Percentiles rank a stretch among this genome's conserved stretches.
These are phyloP conservation scores for Inga laurina DNA, from an alignment of 306 rosid species.

Conservation along the genomic window DNA sequence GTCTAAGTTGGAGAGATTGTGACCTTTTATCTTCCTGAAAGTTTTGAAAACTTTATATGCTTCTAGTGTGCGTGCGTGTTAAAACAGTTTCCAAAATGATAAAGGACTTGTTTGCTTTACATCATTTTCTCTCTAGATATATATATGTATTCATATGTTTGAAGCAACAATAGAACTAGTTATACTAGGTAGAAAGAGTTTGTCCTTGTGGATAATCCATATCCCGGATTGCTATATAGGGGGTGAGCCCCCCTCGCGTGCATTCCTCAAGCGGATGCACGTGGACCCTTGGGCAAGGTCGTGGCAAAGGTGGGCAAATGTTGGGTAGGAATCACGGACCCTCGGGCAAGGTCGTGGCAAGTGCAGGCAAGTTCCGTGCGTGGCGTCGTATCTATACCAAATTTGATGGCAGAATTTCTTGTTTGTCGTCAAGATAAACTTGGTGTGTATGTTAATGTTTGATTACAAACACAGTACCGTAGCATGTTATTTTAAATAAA, in stretches of 20 bases:
- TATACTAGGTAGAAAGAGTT: neutral
- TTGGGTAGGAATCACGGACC: no score
- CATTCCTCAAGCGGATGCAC: no score
- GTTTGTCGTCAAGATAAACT: slow-evolving; percentile 4
- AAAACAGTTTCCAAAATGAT: neutral
- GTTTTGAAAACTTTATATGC: neutral
- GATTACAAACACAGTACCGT: neutral
- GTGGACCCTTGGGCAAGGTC: no score
- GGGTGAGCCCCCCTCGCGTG: no score
- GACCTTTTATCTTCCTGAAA: neutral
- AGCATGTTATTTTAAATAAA: neutral
- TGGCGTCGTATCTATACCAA: neutral
- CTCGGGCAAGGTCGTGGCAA: no score
- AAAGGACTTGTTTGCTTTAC: slow-evolving; percentile 5
- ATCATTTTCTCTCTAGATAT: neutral
- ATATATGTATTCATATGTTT: neutral
- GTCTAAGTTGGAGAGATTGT: slow-evolving; percentile 16
- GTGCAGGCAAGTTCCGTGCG: no score
- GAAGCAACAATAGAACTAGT: neutral
- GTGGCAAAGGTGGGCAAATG: no score
- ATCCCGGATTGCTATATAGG: no score
- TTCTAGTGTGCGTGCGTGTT: neutral
- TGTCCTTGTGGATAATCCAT: neutral
- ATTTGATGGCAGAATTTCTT: neutral
- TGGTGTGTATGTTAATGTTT: neutral